Conservation (phyloP, 2,329 filamentous ascomycete species). For the Hansfordia pulvinata region DNA sequence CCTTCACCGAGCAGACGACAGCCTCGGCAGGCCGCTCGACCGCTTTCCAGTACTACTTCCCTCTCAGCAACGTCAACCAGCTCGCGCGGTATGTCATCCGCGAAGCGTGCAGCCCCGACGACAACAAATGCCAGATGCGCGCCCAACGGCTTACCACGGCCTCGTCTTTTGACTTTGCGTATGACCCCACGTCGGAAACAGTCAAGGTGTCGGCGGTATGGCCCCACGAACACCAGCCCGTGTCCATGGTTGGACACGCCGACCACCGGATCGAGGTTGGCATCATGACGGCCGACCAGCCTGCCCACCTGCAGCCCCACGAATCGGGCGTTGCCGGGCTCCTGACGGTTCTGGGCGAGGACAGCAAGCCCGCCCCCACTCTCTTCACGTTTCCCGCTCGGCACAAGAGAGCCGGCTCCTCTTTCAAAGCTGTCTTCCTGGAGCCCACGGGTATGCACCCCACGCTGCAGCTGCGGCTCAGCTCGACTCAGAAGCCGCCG, state of each 20-base stretch:
- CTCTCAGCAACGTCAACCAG: conserved; percentile 39
- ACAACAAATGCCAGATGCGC: conserved; percentile 11
- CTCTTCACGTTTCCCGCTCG: conserved; percentile 76
- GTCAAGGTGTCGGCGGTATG: conserved; percentile 54
- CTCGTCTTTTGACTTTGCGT: conserved; percentile 55
- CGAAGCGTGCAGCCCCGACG: conserved; percentile 19
- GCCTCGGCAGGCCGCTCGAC: conserved; percentile 47
- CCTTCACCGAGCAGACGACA: conserved; percentile 45
- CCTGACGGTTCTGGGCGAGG: conserved; percentile 64
- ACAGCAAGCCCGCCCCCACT: conserved; percentile 57
- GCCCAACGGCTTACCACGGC: conserved; percentile 21
- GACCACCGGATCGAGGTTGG: conserved; percentile 64
- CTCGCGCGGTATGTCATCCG: conserved; percentile 37
- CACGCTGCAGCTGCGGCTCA: conserved; percentile 55
- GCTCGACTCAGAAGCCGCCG: conserved; percentile 32
- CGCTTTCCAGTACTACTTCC: conserved; percentile 57
- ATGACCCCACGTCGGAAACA: conserved; percentile 49
- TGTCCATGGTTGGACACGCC: conserved; percentile 25
- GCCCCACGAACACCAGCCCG: conserved; percentile 28
- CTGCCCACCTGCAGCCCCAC: conserved; percentile 46
- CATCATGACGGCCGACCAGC: conserved; percentile 53
- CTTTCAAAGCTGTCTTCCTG: conserved; percentile 52
- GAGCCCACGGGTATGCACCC: conserved; percentile 73
- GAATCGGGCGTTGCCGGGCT: conserved; percentile 70
- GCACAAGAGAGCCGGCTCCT: conserved; percentile 45